phyloP scores from a whole-genome alignment of 192 early-diverging fungal genomes.

The Mortierella antarctica region DNA sequence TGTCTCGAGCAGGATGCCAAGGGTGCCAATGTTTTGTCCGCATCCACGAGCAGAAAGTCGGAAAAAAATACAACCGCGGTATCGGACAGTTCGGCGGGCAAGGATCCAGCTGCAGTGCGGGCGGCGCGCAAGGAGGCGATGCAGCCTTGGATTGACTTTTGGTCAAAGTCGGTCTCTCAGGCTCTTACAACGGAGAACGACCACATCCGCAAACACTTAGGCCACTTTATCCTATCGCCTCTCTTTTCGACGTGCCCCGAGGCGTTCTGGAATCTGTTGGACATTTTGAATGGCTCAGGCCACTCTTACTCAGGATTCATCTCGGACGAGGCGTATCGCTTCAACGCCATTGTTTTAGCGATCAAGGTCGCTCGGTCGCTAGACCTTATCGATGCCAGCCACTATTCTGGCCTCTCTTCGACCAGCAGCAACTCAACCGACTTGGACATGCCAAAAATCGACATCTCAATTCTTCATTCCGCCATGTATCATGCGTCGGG shows the following conservation, averaged over 20 bases:
- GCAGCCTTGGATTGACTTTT: conserved; percentile 59
- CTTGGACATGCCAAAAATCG: conserved; percentile 42
- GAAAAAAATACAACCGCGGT: neutral
- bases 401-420: conserved; percentile 32
- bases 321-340: conserved; percentile 53
- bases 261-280: conserved; percentile 59
- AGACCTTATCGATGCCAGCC: conserved; percentile 64
- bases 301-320: conserved; percentile 24
- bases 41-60: neutral
- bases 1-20: conserved; percentile 28
- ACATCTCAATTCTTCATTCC: conserved; percentile 59
- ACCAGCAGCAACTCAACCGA: neutral
- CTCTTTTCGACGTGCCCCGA: conserved; percentile 63
- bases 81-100: neutral
- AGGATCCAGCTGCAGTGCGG: neutral
- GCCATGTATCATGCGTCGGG: conserved; percentile 79
- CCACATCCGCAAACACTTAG: conserved; percentile 66
- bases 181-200: conserved; percentile 62
- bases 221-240: conserved; percentile 62
- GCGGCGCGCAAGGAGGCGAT: conserved; percentile 33
- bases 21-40: conserved; percentile 10
- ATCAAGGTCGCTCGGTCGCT: conserved; percentile 66
- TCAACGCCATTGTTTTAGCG: conserved; percentile 71
- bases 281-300: conserved; percentile 44
- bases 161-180: conserved; percentile 66